phyloP scores from a whole-genome alignment of 179 eudicot species.

The Corrigiola litoralis region DNA sequence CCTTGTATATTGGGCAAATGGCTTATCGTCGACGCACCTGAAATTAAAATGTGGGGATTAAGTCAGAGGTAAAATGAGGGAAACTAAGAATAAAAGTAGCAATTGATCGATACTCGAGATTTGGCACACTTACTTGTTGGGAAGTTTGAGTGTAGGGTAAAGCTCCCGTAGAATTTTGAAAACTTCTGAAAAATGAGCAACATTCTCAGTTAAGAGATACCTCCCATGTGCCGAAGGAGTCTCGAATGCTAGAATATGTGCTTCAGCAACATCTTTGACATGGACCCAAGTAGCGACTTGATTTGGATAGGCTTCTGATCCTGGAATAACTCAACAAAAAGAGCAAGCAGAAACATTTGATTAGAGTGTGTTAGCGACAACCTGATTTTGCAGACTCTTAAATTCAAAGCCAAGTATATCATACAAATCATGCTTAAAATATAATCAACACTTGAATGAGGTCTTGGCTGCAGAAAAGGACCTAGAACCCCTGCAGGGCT shows the following conservation, averaged over 20 bases:
- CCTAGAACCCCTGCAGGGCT: constrained; percentile 55
- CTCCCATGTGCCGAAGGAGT: constrained; percentile 37
- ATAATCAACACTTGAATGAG: constrained; percentile 33
- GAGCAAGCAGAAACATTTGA: too few relatives aligned
- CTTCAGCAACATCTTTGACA: constrained; percentile 42
- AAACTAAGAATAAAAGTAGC: not conserved
- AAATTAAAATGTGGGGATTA: too few relatives aligned
- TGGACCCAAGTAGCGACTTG: constrained; percentile 26
- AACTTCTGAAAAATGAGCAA: constrained; percentile 17
- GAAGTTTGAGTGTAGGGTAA: constrained; percentile 28
- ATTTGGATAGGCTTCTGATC: constrained; percentile 25
- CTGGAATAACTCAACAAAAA: constrained; percentile 18
- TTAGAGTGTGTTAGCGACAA: too few relatives aligned
- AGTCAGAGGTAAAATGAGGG: too few relatives aligned
- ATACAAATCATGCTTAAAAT: constrained; percentile 36
- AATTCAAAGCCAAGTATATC: not conserved
- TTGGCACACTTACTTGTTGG: constrained; percentile 28
- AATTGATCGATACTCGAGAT: too few relatives aligned
- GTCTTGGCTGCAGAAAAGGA: constrained; percentile 48
- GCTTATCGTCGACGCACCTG: constrained; percentile 45
- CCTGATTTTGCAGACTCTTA: too few relatives aligned
- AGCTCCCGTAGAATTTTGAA: constrained; percentile 28
- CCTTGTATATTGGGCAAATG: constrained; percentile 27
- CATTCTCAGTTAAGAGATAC: constrained; percentile 28
- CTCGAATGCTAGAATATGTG: constrained; percentile 42